These are phyloP conservation scores for Trichophyton simii DNA, from an alignment of 2,329 filamentous ascomycete species.

Conservation along the genomic window DNA sequence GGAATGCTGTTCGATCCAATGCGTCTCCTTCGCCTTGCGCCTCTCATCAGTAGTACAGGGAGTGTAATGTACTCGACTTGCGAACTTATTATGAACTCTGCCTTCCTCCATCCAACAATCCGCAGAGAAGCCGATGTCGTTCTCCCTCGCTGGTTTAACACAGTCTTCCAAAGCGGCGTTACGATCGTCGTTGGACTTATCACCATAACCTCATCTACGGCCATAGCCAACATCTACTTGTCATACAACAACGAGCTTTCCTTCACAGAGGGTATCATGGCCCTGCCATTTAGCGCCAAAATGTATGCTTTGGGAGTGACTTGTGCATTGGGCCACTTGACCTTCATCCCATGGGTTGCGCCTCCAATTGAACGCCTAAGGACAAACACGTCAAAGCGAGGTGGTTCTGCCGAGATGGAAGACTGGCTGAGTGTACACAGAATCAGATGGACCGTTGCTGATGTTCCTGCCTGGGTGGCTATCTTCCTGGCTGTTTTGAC, in stretches of 20 bases:
- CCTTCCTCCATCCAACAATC: slow-evolving; percentile 14
- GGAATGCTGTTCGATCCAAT: slow-evolving; percentile 12
- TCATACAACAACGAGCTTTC: slow-evolving; percentile 52
- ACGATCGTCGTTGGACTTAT: slow-evolving; percentile 10
- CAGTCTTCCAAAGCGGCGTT: slow-evolving; percentile 31
- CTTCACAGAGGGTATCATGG: slow-evolving; percentile 46
- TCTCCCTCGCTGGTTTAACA: slow-evolving; percentile 34
- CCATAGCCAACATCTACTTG: slow-evolving; percentile 28
- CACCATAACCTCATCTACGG: slow-evolving; percentile 6
- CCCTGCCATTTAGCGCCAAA: slow-evolving; percentile 28
- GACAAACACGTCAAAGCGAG: slow-evolving; percentile 6
- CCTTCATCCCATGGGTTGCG: slow-evolving; percentile 12
- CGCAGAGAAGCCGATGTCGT: slow-evolving; percentile 18
- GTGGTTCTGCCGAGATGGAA: slow-evolving; percentile 7
- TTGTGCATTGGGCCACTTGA: slow-evolving; percentile 11
- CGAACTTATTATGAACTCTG: slow-evolving; percentile 19
- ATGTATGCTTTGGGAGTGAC: slow-evolving; percentile 11
- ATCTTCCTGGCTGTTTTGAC: slow-evolving; percentile 11
- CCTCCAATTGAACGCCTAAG: slow-evolving; percentile 10
- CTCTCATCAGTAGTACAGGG: slow-evolving; percentile 38
- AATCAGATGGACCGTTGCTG: slow-evolving; percentile 10
- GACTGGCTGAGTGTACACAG: slow-evolving; percentile 13
- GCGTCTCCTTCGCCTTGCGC: slow-evolving; percentile 30
- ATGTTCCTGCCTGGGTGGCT: slow-evolving; percentile 12
- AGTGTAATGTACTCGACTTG: slow-evolving; percentile 37